A percentile compares a stretch with the other conserved stretches of the same genome.
Evolutionary conservation across 163 green algal genomes (phyloP).

Genomic region (Chlamydomonas reinhardtii): DNA sequence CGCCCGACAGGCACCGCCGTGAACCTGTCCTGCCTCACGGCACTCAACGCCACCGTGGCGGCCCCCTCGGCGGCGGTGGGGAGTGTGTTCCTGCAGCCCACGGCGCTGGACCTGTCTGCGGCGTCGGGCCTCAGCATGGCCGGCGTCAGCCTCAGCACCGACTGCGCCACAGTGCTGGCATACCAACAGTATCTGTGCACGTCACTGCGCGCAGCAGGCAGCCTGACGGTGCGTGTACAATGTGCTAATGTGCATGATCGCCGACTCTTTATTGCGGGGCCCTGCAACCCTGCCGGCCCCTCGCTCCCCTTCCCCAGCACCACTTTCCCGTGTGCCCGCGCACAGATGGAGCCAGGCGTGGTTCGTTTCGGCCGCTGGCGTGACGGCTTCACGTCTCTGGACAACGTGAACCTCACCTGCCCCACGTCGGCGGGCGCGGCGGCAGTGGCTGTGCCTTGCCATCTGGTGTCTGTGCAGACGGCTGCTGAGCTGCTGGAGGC

Average conservation of each 20-base stretch:
- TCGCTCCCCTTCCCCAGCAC: too few species aligned
- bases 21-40: constrained; percentile 5
- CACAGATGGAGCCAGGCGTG: background rate
- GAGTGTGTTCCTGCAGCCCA: constrained; percentile 14
- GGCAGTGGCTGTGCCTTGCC: background rate
- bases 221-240: background rate
- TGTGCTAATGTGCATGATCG: too few species aligned
- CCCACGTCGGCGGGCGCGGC: background rate
- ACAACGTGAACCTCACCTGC: constrained; percentile 40
- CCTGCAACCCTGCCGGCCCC: too few species aligned
- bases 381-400: constrained; percentile 25
- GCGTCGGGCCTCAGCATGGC: background rate
- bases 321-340: too few species aligned
- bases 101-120: background rate
- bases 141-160: constrained; percentile 3
- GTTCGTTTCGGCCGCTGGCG: background rate
- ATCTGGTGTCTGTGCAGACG: constrained; percentile 7
- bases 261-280: too few species aligned
- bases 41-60: background rate
- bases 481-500: constrained; percentile 13
- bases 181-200: constrained; percentile 34
- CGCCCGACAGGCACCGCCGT: constrained; percentile 11
- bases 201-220: background rate
- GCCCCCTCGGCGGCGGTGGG: background rate
- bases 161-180: constrained; percentile 8